Percentiles rank a stretch among this genome's conserved stretches.
These are phyloP conservation scores for Leishmania tarentolae DNA, from an alignment of 208 protist species.

Conservation along the genomic window DNA sequence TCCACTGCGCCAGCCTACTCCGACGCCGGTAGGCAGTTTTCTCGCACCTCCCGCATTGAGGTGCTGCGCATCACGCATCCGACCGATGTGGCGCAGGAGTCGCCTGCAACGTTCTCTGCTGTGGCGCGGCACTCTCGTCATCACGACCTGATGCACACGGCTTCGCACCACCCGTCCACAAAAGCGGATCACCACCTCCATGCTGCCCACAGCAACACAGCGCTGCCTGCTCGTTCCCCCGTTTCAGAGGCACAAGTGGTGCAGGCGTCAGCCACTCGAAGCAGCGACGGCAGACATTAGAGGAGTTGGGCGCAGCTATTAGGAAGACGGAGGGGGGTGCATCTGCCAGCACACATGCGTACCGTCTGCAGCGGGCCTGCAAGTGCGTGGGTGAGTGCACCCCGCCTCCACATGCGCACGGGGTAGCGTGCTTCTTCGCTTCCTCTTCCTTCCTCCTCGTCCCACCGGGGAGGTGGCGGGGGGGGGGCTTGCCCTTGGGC, in stretches of 20 bases:
- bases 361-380: neutral
- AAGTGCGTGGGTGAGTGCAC: neutral
- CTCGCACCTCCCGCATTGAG: conserved; percentile 15
- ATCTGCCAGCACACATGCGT: neutral
- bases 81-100: conserved; percentile 15
- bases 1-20: neutral
- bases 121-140: neutral
- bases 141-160: neutral
- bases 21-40: neutral
- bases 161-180: neutral
- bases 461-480: neutral
- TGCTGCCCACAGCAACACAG: neutral
- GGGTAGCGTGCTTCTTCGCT: neutral
- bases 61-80: conserved; percentile 28
- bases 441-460: neutral
- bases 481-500: neutral
- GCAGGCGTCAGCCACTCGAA: neutral
- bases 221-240: neutral
- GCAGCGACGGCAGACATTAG: neutral
- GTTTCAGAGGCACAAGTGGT: neutral
- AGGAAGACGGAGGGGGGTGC: neutral
- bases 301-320: neutral
- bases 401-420: neutral
- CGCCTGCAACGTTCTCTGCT: neutral
- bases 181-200: neutral